phyloP scores from a whole-genome alignment of 208 protist species.

The Tritrichomonas musculus region DNA sequence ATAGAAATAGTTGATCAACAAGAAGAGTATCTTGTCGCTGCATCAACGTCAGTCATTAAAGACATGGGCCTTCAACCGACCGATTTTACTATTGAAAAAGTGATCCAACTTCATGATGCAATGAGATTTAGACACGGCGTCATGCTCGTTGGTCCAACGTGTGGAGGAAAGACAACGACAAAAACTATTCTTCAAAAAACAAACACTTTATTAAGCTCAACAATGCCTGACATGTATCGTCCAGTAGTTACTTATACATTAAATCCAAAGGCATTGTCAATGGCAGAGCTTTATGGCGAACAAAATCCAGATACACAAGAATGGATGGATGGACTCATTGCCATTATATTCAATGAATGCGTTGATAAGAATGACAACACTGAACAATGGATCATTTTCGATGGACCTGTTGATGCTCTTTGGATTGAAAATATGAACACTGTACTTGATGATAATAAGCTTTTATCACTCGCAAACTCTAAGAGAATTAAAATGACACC shows the following conservation, averaged over 20 bases:
- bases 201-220: background rate
- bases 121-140: slow-evolving; percentile 53
- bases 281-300: slow-evolving; percentile 90
- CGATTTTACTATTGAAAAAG: slow-evolving; percentile 28
- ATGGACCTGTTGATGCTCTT: slow-evolving; percentile 94
- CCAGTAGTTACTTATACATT: slow-evolving; percentile 68
- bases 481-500: slow-evolving; percentile 82
- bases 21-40: slow-evolving; percentile 66
- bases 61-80: slow-evolving; percentile 56
- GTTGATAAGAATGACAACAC: slow-evolving; percentile 58
- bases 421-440: slow-evolving; percentile 99
- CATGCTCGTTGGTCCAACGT: slow-evolving; percentile 86
- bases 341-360: slow-evolving; percentile 67
- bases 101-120: slow-evolving; percentile 37
- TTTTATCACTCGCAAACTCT: slow-evolving; percentile 85
- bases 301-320: slow-evolving; percentile 64
- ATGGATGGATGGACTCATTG: slow-evolving; percentile 67
- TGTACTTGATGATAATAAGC: slow-evolving; percentile 94
- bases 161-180: slow-evolving; percentile 71
- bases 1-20: slow-evolving; percentile 80
- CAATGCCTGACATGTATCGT: background rate
- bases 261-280: slow-evolving; percentile 89
- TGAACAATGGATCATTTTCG: slow-evolving; percentile 88
- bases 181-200: slow-evolving; percentile 34
- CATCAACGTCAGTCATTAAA: slow-evolving; percentile 67